These are phyloP conservation scores for Knoxdaviesia proteae DNA, from an alignment of 2,329 filamentous ascomycete species.

Conservation along the genomic window DNA sequence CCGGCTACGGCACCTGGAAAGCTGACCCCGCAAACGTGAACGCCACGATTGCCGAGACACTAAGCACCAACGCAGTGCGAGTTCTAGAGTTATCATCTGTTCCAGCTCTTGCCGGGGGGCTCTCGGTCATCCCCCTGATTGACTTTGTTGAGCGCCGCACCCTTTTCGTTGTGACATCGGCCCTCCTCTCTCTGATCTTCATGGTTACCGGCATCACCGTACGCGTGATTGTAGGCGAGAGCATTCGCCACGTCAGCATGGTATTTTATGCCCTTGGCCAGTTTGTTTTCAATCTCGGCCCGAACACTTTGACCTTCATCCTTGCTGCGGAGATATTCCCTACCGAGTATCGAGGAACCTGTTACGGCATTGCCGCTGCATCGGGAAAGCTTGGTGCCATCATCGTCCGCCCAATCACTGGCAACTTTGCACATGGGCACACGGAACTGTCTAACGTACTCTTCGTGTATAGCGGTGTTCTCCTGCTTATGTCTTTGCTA, in stretches of 20 bases:
- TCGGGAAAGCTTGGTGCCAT: slow-evolving; percentile 12
- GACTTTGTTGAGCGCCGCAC: slow-evolving; percentile 5
- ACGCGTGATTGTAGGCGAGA: slow-evolving; percentile 2
- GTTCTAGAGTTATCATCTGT: slow-evolving; percentile 5
- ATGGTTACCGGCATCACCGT: slow-evolving; percentile 5
- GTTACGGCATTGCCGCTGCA: slow-evolving; percentile 12
- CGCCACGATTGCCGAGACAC: slow-evolving; percentile 6
- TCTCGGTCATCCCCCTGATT: slow-evolving; percentile 5
- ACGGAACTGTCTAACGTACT: slow-evolving; percentile 2
- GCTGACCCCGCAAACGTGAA: slow-evolving; percentile 6
- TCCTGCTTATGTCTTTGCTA: slow-evolving; percentile 1
- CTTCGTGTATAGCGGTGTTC: slow-evolving; percentile 3
- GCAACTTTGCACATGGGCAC: slow-evolving; percentile 2
- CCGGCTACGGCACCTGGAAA: slow-evolving; percentile 3
- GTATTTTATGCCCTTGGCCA: slow-evolving; percentile 8
- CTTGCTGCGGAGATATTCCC: slow-evolving; percentile 13
- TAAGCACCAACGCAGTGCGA: slow-evolving; percentile 5
- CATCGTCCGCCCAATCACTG: slow-evolving; percentile 6
- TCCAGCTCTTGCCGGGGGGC: slow-evolving; percentile 5
- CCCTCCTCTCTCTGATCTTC: slow-evolving; percentile 6
- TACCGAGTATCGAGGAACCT: slow-evolving; percentile 11
- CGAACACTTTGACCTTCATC: slow-evolving; percentile 12
- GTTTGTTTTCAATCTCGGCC: slow-evolving; percentile 11
- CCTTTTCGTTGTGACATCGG: slow-evolving; percentile 4
- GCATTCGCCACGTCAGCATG: slow-evolving; percentile 1